Evolutionary conservation across 2,329 filamentous ascomycete genomes (phyloP).

Genomic region (Fusarium coffeatum): DNA sequence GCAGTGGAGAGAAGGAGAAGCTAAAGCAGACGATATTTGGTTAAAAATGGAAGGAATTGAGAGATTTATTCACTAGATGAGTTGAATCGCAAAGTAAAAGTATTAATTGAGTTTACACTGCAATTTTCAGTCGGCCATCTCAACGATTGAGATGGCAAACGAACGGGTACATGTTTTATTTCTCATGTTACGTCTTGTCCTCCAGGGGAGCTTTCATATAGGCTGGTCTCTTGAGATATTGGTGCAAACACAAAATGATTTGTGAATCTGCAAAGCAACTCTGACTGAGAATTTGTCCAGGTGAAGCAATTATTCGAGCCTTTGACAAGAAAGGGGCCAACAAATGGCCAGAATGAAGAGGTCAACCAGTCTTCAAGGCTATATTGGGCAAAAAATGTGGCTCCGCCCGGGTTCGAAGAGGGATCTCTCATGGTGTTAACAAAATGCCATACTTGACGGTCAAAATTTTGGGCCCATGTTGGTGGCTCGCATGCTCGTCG

Average conservation of each 20-base stretch:
- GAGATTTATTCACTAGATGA: no score
- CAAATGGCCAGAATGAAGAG: neutral
- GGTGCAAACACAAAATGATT: neutral
- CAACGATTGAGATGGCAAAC: neutral
- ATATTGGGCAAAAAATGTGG: neutral
- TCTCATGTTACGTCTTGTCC: neutral
- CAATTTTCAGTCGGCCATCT: neutral
- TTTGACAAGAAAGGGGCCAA: neutral
- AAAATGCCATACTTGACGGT: neutral
- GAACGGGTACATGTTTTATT: neutral
- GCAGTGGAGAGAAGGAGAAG: conserved; percentile 69
- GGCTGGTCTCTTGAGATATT: neutral
- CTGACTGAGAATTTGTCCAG: neutral
- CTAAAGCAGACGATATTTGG: conserved; percentile 59
- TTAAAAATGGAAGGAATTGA: neutral
- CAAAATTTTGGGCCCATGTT: neutral
- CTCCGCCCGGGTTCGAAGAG: neutral
- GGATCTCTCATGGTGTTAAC: neutral
- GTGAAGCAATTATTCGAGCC: neutral
- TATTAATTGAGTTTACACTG: neutral
- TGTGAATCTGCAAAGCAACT: neutral
- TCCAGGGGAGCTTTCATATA: neutral
- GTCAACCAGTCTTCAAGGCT: neutral
- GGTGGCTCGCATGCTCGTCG: no score
- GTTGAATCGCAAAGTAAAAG: neutral